Conservation (phyloP, 169 alveolate species). For the Eimeria sp. region DNA sequence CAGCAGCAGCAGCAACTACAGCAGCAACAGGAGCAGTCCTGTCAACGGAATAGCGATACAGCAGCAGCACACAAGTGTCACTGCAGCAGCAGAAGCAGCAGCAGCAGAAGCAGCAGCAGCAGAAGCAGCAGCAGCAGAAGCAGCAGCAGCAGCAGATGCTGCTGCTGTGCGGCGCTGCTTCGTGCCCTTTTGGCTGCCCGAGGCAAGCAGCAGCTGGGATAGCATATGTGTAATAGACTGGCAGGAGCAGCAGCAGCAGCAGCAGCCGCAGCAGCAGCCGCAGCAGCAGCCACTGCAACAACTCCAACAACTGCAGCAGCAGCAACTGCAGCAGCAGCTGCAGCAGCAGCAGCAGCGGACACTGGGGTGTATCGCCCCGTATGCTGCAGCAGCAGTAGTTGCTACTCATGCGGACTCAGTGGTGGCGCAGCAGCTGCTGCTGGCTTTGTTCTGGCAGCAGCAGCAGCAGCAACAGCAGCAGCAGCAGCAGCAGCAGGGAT, state of each 20-base stretch:
- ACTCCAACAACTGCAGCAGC: constrained; percentile 20
- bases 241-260: constrained; percentile 41
- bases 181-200: constrained; percentile 31
- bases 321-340: constrained; percentile 38
- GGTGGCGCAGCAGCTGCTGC: constrained; percentile 51
- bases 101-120: constrained; percentile 41
- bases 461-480: constrained; percentile 22
- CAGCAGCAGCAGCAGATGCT: constrained; percentile 50
- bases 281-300: constrained; percentile 17
- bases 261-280: constrained; percentile 7
- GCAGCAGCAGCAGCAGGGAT: constrained; percentile 37
- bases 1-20: constrained; percentile 27
- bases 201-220: not conserved
- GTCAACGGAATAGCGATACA: not conserved
- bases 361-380: not conserved
- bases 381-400: constrained; percentile 45
- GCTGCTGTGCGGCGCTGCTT: constrained; percentile 59
- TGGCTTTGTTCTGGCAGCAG: constrained; percentile 48
- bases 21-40: not conserved
- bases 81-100: constrained; percentile 30
- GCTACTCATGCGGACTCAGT: constrained; percentile 49
- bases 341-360: constrained; percentile 8
- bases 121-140: constrained; percentile 40
- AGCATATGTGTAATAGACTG: not conserved
- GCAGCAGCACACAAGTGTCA: not conserved